Conservation (phyloP, 148 eudicot genomes). For the Chenopodium quinoa region DNA sequence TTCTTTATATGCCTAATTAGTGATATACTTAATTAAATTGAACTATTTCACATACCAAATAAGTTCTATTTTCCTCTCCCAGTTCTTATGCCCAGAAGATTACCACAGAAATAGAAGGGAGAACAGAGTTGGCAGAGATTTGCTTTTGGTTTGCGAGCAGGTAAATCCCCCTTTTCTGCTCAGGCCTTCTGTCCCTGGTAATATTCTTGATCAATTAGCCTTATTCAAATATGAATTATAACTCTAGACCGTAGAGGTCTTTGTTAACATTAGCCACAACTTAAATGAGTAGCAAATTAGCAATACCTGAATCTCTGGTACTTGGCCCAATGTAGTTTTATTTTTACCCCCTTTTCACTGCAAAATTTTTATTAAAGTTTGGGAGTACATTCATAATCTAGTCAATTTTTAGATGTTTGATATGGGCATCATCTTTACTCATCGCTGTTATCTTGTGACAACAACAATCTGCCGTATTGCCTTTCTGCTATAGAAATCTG, state of each 20-base stretch:
- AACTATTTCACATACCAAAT: not conserved
- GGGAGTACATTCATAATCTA: not conserved
- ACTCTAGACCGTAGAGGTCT: not conserved
- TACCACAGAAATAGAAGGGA: slow-evolving; percentile 29
- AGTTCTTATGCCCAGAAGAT: slow-evolving; percentile 69
- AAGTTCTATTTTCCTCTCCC: slow-evolving; percentile 23
- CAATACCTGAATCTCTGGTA: not conserved
- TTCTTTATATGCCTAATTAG: not conserved
- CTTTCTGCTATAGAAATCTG: not conserved
- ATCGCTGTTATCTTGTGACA: not conserved
- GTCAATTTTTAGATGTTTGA: not conserved
- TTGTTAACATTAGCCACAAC: not conserved
- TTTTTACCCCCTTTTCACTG: not conserved
- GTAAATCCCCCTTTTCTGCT: not conserved
- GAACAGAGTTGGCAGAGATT: slow-evolving; percentile 3
- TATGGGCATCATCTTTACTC: not conserved
- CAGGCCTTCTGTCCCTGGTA: not conserved
- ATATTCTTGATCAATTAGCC: not conserved
- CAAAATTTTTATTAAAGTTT: no score
- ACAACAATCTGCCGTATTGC: not conserved
- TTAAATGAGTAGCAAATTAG: not conserved
- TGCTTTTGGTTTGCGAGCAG: slow-evolving; percentile 13
- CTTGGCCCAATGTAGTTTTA: not conserved
- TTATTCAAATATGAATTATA: not conserved
- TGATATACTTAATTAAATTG: not conserved